Base-by-base conservation (phyloP, 805 yeast species). In the Jamesozyma piceae region DNA sequence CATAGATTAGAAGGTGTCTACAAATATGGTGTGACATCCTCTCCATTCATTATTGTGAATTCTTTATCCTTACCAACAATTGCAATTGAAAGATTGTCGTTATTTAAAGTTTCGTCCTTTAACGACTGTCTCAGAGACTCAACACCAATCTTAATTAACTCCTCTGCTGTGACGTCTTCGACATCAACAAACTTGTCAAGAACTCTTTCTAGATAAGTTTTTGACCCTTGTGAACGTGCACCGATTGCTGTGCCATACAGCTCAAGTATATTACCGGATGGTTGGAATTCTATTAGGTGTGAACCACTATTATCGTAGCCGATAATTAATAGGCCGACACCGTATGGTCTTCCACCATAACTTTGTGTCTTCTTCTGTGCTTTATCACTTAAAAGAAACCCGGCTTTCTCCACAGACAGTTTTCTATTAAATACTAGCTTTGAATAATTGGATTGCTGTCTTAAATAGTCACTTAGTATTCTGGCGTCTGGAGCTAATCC, bases 401-500 rank as follows among this genome's bases (percentile, higher is more conserved):
- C 95, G 2, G 96, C 95, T 54, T 80, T 79, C 44, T 82, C 77
- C 15, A 89, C 79, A 48, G 85, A 80, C 46, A 92, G 69, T 14
- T 95, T 89, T 57, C 95, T 78, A 65, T 87, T 81, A 65, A 76
- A 92, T 22, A 89, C 79, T 73, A 90, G 73, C 55, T 77, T 83
- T 28, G 90, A 82, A 49, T 81, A 76, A 80, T 90, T 82, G 40
- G 97, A 94, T 57, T 89, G 92, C 55, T 86, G 88, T 62, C 97
- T 78, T 55, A 92, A 70, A 64, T 71, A 89, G 60, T 87, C 92
- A 39, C 95, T 80, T 53, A 92, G 72, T 31, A 92, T 95, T 52
- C 99, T 75, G 20, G 97, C 98, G 62, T 92, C 99, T 15, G 99
- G 97, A 0, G 97, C 97, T 56, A 92, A 76, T 9, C 99, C 99